Conservation (phyloP, 192 early-diverging fungal genomes). For the Rhizophagus sp. region DNA sequence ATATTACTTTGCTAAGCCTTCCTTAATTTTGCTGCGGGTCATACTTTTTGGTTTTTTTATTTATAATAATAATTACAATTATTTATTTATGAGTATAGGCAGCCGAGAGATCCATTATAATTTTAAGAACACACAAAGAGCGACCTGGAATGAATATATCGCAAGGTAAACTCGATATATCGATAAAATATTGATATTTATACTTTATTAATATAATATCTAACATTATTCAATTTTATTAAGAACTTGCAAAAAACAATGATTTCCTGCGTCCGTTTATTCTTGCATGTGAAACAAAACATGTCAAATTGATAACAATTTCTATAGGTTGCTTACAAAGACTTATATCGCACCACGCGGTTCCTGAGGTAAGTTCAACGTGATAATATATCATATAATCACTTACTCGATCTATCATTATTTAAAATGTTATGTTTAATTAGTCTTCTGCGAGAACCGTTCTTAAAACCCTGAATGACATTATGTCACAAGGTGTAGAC, state of each 20-base stretch:
- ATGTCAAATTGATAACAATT: slow-evolving; percentile 75
- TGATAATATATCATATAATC: not conserved
- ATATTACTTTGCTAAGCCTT: too few species aligned
- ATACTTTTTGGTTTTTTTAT: not conserved
- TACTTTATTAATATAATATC: not conserved
- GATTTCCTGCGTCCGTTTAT: slow-evolving; percentile 85
- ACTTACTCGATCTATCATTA: not conserved
- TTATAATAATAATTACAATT: not conserved
- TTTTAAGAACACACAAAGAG: slow-evolving; percentile 61
- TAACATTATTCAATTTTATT: not conserved
- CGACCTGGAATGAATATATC: slow-evolving; percentile 44
- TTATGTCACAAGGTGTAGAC: slow-evolving; percentile 70
- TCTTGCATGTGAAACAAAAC: slow-evolving; percentile 82
- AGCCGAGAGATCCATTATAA: slow-evolving; percentile 62
- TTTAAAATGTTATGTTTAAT: not conserved
- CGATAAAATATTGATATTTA: not conserved
- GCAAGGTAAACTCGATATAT: slow-evolving; percentile 39
- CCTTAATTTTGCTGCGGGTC: not conserved
- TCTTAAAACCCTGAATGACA: slow-evolving; percentile 69
- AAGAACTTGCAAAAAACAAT: slow-evolving; percentile 73
- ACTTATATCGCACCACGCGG: slow-evolving; percentile 72
- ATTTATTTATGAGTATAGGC: slow-evolving; percentile 49
- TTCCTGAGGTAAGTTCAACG: slow-evolving; percentile 58
- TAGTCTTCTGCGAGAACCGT: slow-evolving; percentile 60
- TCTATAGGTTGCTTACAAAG: slow-evolving; percentile 84